Evolutionary conservation across 2,329 filamentous ascomycete genomes (phyloP).

Genomic region (Colletotrichum cordylinicola): DNA sequence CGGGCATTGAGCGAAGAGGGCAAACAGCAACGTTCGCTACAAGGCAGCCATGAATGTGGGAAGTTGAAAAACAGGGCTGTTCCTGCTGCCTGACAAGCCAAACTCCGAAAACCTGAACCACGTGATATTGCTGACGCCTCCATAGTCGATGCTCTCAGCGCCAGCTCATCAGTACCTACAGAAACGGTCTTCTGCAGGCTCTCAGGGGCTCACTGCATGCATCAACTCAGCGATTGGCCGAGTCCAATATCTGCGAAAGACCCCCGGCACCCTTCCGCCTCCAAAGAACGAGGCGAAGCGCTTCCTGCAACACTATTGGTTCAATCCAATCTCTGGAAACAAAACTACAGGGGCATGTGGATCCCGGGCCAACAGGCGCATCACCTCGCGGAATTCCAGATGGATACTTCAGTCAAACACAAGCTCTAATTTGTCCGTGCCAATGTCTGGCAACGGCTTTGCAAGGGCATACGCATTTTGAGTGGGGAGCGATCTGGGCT

Average conservation of each 20-base stretch:
- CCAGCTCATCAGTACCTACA: not conserved
- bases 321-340: not conserved
- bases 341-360: not conserved
- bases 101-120: accelerated
- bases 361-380: not conserved
- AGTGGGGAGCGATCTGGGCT: not conserved
- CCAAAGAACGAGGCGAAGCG: not conserved
- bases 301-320: not conserved
- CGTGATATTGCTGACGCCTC: not conserved
- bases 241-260: not conserved
- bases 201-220: not conserved
- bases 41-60: not conserved
- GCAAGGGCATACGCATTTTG: not conserved
- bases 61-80: accelerated
- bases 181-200: not conserved
- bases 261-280: not conserved
- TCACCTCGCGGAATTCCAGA: accelerated
- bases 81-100: accelerated
- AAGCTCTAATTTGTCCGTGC: not conserved
- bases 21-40: accelerated
- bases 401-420: too few species aligned
- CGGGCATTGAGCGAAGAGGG: not conserved
- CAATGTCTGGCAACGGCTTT: not conserved
- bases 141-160: accelerated
- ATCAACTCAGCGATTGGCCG: not conserved